Conservation (phyloP, 495 filamentous ascomycete genomes). For the Aspergillus sclerotiicarbonarius region DNA sequence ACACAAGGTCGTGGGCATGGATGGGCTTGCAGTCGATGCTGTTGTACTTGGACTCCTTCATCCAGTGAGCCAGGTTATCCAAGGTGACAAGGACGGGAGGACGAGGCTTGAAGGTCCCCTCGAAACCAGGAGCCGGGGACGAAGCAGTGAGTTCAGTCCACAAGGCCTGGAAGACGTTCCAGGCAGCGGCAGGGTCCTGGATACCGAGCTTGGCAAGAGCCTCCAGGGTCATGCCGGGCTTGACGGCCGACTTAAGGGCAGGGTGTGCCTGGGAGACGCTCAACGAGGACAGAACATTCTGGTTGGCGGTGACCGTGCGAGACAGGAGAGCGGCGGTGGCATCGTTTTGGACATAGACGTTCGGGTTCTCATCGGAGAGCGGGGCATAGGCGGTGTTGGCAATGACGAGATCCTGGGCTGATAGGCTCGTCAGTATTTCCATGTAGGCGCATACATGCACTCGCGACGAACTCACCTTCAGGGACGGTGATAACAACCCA, state of each 20-base stretch:
- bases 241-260: conserved; percentile 52
- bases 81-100: conserved; percentile 78
- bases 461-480: conserved; percentile 61
- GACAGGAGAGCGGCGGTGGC: conserved; percentile 71
- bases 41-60: conserved; percentile 73
- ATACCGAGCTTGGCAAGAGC: conserved; percentile 67
- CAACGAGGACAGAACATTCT: conserved; percentile 57
- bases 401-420: conserved; percentile 78
- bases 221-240: conserved; percentile 61
- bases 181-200: conserved; percentile 71
- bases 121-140: conserved; percentile 39
- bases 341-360: conserved; percentile 71
- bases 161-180: conserved; percentile 77
- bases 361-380: conserved; percentile 55
- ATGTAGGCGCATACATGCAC: conserved; percentile 3
- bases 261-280: conserved; percentile 59
- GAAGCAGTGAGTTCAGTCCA: conserved; percentile 72
- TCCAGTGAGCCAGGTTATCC: conserved; percentile 78
- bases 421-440: conserved; percentile 11
- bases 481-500: conserved; percentile 91
- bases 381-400: conserved; percentile 76
- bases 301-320: conserved; percentile 70
- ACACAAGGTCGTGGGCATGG: conserved; percentile 80
- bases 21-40: conserved; percentile 64
- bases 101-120: conserved; percentile 46